A percentile compares a stretch with the other conserved stretches of the same genome.
Conservation (phyloP, 179 eudicot species). For the Carnegiea gigantea region DNA sequence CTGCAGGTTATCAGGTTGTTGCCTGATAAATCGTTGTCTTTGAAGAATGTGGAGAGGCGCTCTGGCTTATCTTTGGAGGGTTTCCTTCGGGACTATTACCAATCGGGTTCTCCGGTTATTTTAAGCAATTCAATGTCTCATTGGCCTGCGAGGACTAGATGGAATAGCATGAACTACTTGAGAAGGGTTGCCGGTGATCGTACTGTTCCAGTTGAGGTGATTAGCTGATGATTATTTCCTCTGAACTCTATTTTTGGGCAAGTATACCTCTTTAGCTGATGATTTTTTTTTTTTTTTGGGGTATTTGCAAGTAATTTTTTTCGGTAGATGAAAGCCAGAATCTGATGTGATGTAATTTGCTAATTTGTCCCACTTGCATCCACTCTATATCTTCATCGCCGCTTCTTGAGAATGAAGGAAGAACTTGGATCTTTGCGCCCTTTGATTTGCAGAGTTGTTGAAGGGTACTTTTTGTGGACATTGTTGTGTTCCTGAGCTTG, state of each 20-base stretch:
- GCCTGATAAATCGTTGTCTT: constrained; percentile 74
- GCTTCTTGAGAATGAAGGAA: neutral
- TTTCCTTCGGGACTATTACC: constrained; percentile 70
- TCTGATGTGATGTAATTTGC: neutral
- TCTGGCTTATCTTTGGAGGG: constrained; percentile 75
- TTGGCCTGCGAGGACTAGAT: constrained; percentile 89
- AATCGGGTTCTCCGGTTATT: constrained; percentile 74
- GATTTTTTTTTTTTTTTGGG: no score
- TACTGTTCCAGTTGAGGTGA: constrained; percentile 98
- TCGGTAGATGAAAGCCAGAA: neutral
- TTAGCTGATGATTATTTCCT: constrained; percentile 39
- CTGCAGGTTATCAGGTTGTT: constrained; percentile 53
- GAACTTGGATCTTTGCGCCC: neutral
- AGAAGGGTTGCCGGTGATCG: constrained; percentile 85
- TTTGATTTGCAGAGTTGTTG: neutral
- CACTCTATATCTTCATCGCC: neutral
- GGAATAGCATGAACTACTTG: constrained; percentile 77
- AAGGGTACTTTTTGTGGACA: neutral
- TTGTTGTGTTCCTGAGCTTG: neutral
- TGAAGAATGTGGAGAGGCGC: constrained; percentile 51
- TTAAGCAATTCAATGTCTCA: constrained; percentile 83
- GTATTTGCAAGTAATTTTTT: constrained; percentile 5
- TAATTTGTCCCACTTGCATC: neutral
- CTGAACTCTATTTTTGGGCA: constrained; percentile 33
- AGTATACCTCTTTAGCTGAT: constrained; percentile 24